Conservation (phyloP, 306 rosid species). For the Purshia tridentata region DNA sequence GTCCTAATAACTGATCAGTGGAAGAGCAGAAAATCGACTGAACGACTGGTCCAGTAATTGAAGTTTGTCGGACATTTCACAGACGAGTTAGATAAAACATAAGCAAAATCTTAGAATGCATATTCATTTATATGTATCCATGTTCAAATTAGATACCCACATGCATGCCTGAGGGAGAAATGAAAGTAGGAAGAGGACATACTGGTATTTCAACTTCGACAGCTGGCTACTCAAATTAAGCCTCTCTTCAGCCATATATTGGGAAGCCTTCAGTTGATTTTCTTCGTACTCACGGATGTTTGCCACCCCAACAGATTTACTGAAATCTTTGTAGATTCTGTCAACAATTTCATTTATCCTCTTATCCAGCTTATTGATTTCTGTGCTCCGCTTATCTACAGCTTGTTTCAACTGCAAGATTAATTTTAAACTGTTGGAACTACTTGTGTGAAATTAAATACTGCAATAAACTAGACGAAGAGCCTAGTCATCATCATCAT, state of each 20-base stretch:
- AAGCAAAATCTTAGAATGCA: not conserved
- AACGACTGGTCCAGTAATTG: not conserved
- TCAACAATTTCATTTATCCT: constrained; percentile 90
- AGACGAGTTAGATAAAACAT: not conserved
- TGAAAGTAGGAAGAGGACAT: constrained; percentile 20
- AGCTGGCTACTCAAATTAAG: constrained; percentile 87
- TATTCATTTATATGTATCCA: not conserved
- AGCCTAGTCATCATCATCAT: constrained; percentile 22
- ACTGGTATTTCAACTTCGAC: constrained; percentile 93
- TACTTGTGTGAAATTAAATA: constrained; percentile 23
- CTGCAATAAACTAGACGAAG: constrained; percentile 8
- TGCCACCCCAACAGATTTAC: constrained; percentile 91
- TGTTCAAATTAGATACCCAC: not conserved
- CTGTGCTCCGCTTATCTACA: constrained; percentile 63
- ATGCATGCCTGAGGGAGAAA: not conserved
- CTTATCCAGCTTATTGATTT: constrained; percentile 71
- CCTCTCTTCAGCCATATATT: constrained; percentile 89
- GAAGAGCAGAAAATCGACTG: not conserved
- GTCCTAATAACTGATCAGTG: not conserved
- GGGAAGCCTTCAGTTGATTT: constrained; percentile 82
- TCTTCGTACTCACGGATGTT: constrained; percentile 99
- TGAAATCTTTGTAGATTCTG: constrained; percentile 75
- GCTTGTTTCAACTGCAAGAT: constrained; percentile 57
- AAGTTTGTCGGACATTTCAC: not conserved
- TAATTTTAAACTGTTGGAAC: constrained; percentile 6